A percentile compares a stretch with the other conserved stretches of the same genome.
Evolutionary conservation across 1,139 yeast genomes (phyloP).

Genomic region (Saccharomycopsis hybrid): DNA sequence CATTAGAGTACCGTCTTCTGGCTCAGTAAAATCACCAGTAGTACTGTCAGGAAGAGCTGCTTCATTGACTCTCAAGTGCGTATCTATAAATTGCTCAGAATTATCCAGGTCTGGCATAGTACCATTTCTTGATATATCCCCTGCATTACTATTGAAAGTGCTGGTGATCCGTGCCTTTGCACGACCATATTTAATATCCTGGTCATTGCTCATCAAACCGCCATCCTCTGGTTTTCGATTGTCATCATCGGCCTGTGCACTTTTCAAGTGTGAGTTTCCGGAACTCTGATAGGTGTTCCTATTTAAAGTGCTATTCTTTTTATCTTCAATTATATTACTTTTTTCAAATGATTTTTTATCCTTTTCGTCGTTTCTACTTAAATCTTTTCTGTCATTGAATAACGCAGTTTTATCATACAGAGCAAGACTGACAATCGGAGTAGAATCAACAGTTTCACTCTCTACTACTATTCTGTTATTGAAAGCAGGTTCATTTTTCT

Average conservation of each 20-base stretch:
- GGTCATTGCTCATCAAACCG: too few relatives aligned
- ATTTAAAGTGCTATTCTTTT: too few relatives aligned
- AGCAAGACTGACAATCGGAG: conserved; percentile 11
- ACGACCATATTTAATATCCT: too few relatives aligned
- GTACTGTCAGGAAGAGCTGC: not conserved
- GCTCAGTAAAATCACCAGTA: not conserved
- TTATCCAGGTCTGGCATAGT: too few relatives aligned
- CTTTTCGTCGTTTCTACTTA: not conserved
- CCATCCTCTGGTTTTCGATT: too few relatives aligned
- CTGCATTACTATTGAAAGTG: too few relatives aligned
- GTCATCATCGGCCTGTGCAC: too few relatives aligned
- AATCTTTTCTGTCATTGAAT: not conserved
- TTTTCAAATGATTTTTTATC: not conserved
- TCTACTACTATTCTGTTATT: conserved; percentile 18
- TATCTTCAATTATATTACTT: too few relatives aligned
- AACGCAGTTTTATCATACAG: conserved; percentile 8
- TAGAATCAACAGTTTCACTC: conserved; percentile 18
- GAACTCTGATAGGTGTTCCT: too few relatives aligned
- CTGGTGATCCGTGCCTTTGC: too few relatives aligned
- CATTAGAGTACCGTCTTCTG: not conserved
- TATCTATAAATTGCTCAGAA: not conserved
- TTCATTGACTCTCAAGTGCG: not conserved
- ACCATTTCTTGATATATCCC: too few relatives aligned
- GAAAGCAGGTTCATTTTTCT: not conserved
- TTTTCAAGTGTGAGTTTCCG: too few relatives aligned